Percentiles rank a stretch among this genome's conserved stretches.
Conservation (phyloP, 2,329 filamentous ascomycete genomes). For the Penicillium olsonii region DNA sequence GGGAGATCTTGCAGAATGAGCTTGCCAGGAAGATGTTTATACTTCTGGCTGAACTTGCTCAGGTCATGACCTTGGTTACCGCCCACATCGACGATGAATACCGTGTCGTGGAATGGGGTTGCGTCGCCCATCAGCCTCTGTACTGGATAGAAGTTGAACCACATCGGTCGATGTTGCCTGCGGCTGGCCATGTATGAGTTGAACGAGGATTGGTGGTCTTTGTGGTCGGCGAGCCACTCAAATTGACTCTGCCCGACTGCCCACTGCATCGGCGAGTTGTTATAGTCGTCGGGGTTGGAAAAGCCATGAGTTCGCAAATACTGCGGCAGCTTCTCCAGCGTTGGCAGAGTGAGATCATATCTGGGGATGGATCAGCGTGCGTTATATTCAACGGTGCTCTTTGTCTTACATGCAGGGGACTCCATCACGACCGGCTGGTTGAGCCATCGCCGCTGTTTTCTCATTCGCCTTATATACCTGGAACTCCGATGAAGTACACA, state of each 20-base stretch:
- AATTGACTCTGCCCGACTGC: conserved; percentile 36
- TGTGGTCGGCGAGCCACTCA: conserved; percentile 32
- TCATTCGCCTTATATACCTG: conserved; percentile 29
- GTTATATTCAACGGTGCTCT: no score
- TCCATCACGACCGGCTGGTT: conserved; percentile 32
- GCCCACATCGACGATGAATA: conserved; percentile 46
- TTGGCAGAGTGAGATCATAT: conserved; percentile 34
- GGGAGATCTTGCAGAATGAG: conserved; percentile 47
- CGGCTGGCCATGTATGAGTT: conserved; percentile 40
- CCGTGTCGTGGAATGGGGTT: conserved; percentile 26
- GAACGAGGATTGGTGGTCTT: conserved; percentile 30
- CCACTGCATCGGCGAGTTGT: conserved; percentile 33
- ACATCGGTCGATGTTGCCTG: conserved; percentile 29
- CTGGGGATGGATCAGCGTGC: no score
- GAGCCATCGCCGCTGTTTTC: conserved; percentile 28
- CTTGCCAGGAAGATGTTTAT: conserved; percentile 34
- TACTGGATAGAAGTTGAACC: conserved; percentile 36
- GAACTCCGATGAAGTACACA: conserved; percentile 22
- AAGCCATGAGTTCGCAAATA: conserved; percentile 32
- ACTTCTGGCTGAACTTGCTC: conserved; percentile 30
- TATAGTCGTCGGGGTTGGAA: conserved; percentile 30
- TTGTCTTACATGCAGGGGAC: conserved; percentile 36
- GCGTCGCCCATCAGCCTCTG: conserved; percentile 26
- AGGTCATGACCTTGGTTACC: conserved; percentile 46
- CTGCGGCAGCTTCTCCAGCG: conserved; percentile 31